Conservation (phyloP, 495 filamentous ascomycete genomes). For the Margaritispora aquatica region DNA sequence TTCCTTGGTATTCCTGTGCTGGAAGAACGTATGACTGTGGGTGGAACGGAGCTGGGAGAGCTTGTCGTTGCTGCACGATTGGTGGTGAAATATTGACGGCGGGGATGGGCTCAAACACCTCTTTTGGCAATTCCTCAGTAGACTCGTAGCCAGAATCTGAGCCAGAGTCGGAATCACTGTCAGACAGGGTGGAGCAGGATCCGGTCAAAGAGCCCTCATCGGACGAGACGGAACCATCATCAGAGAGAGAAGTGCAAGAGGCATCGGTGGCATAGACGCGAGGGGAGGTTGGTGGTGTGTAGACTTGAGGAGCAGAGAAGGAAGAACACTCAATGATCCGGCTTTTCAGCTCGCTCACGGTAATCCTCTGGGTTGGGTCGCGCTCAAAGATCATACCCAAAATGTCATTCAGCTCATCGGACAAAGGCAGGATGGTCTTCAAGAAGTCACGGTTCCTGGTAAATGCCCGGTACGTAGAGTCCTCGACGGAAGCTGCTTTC, state of each 20-base stretch:
- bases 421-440: conserved; percentile 86
- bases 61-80: background rate
- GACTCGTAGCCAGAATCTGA: conserved; percentile 11
- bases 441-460: conserved; percentile 81
- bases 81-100: background rate
- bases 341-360: conserved; percentile 71
- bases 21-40: conserved; percentile 17
- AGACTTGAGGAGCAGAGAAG: conserved; percentile 53
- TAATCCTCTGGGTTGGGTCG: conserved; percentile 80
- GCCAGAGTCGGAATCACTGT: background rate
- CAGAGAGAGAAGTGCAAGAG: conserved; percentile 4
- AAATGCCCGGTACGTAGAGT: conserved; percentile 93
- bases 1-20: conserved; percentile 13
- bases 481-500: conserved; percentile 89
- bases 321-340: conserved; percentile 69
- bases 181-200: conserved; percentile 8
- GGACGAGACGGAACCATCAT: conserved; percentile 14
- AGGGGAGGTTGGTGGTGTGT: conserved; percentile 9
- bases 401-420: conserved; percentile 83
- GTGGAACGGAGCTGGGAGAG: conserved; percentile 1
- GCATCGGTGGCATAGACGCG: background rate
- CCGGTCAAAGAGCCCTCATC: conserved; percentile 11
- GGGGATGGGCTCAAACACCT: background rate
- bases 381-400: conserved; percentile 84
- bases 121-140: background rate